Evolutionary conservation across 305 asterid genomes (phyloP).

Genomic region (Fraxinus greggii): DNA sequence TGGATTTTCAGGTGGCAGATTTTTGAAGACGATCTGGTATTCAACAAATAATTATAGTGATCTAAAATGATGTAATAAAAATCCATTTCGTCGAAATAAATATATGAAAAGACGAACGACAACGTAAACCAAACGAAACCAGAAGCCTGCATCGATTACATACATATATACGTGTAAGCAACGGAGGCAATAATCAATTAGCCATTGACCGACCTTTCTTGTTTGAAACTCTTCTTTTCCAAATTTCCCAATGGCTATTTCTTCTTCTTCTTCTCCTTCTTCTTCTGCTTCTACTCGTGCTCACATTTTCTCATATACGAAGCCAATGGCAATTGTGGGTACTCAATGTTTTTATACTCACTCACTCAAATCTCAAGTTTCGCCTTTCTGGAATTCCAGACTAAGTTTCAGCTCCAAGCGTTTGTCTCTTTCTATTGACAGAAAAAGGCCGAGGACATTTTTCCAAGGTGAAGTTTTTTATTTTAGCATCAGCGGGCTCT

Average conservation of each 20-base stretch:
- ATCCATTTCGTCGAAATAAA: background rate
- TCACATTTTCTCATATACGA: conserved; percentile 20
- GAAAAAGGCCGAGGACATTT: conserved; percentile 32
- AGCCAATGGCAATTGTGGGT: conserved; percentile 25
- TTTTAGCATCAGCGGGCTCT: background rate
- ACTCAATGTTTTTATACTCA: conserved; percentile 10
- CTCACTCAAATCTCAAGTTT: conserved; percentile 25
- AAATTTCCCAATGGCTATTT: conserved; percentile 32
- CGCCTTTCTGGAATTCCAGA: conserved; percentile 33
- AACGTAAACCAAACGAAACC: background rate
- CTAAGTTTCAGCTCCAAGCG: conserved; percentile 36
- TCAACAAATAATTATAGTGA: background rate
- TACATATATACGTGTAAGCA: background rate
- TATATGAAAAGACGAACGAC: background rate
- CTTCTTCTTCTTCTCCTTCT: conserved; percentile 27
- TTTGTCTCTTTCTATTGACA: conserved; percentile 39
- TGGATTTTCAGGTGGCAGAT: background rate
- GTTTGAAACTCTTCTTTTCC: background rate
- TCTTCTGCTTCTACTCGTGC: conserved; percentile 15
- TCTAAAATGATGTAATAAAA: background rate
- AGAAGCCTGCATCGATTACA: background rate
- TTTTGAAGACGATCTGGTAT: background rate
- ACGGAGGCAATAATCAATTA: background rate
- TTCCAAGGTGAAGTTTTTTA: conserved; percentile 40
- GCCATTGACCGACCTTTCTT: background rate